These are phyloP conservation scores for Teratosphaeria viscida DNA, from an alignment of 2,329 filamentous ascomycete genomes.

Conservation along the genomic window DNA sequence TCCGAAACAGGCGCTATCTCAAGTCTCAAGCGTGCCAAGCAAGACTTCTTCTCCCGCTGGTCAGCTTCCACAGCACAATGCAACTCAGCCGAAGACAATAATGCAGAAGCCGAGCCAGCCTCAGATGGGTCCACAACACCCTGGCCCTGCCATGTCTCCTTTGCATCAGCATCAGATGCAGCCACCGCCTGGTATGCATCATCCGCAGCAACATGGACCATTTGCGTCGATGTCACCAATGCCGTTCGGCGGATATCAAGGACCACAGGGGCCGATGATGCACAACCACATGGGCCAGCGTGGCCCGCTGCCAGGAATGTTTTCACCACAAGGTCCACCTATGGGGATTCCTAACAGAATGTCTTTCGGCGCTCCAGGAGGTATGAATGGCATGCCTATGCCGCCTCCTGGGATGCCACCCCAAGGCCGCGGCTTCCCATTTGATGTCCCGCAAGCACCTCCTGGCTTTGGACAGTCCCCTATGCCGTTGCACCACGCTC, in stretches of 20 bases:
- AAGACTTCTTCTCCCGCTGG: slow-evolving; percentile 50
- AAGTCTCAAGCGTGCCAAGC: slow-evolving; percentile 37
- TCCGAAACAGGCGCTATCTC: slow-evolving; percentile 52
- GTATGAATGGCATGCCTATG: slow-evolving; percentile 40
- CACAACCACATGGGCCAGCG: slow-evolving; percentile 42
- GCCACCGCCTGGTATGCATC: slow-evolving; percentile 42
- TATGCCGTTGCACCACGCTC: slow-evolving; percentile 18
- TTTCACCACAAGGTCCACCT: slow-evolving; percentile 40
- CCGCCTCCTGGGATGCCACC: slow-evolving; percentile 45
- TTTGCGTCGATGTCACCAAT: slow-evolving; percentile 40
- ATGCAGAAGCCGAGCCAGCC: slow-evolving; percentile 47
- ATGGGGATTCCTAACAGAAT: slow-evolving; percentile 33
- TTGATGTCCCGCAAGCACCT: slow-evolving; percentile 37
- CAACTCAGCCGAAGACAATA: slow-evolving; percentile 53
- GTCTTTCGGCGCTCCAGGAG: slow-evolving; percentile 39
- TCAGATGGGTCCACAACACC: slow-evolving; percentile 30
- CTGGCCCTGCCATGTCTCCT: slow-evolving; percentile 37
- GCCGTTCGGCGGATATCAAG: slow-evolving; percentile 46
- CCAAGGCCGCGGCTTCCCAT: slow-evolving; percentile 42
- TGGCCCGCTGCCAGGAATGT: slow-evolving; percentile 41
- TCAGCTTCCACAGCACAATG: slow-evolving; percentile 54
- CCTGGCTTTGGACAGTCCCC: slow-evolving; percentile 43
- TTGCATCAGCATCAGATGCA: slow-evolving; percentile 51
- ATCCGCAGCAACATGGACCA: slow-evolving; percentile 28
- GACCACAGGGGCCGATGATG: slow-evolving; percentile 45